These are phyloP conservation scores for Amorphotheca resinae DNA, from an alignment of 495 filamentous ascomycete genomes.

Conservation along the genomic window DNA sequence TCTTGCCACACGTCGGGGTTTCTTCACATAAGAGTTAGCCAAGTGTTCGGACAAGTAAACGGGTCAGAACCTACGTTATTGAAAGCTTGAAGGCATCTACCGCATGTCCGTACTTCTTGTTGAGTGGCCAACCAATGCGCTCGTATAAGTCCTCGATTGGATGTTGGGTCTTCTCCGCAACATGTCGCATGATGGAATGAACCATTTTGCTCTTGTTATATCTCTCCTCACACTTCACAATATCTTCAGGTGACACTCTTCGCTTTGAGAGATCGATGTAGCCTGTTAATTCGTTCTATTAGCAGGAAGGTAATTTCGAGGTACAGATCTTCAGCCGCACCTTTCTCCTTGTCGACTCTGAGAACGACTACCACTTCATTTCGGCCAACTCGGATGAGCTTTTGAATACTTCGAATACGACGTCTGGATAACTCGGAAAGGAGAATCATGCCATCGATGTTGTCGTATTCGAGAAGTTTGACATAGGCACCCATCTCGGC, in stretches of 20 bases:
- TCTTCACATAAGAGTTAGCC: conserved; percentile 29
- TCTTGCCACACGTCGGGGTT: conserved; percentile 96
- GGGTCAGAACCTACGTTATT: conserved; percentile 60
- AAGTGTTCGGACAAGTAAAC: neutral
- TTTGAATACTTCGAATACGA: conserved; percentile 96
- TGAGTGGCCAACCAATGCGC: conserved; percentile 90
- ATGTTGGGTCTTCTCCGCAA: conserved; percentile 88
- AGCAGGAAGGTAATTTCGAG: conserved; percentile 7
- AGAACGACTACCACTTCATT: conserved; percentile 98
- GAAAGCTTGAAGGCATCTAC: conserved; percentile 98
- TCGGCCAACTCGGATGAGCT: conserved; percentile 91
- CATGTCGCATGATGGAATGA: conserved; percentile 94
- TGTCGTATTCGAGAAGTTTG: conserved; percentile 97
- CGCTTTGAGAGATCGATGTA: conserved; percentile 99
- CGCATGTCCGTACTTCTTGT: conserved; percentile 93
- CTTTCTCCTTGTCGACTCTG: conserved; percentile 97
- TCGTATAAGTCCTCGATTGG: conserved; percentile 90
- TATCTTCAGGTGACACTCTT: conserved; percentile 92
- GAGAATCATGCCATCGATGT: conserved; percentile 99
- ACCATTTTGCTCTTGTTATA: conserved; percentile 99
- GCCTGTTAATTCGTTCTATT: conserved; percentile 31
- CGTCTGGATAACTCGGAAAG: conserved; percentile 90
- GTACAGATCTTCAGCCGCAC: conserved; percentile 29
- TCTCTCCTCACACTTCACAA: conserved; percentile 93
- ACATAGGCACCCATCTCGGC: conserved; percentile 99